Conservation (phyloP, 768 basidiomycete species). For the Pisolithus sp. region DNA sequence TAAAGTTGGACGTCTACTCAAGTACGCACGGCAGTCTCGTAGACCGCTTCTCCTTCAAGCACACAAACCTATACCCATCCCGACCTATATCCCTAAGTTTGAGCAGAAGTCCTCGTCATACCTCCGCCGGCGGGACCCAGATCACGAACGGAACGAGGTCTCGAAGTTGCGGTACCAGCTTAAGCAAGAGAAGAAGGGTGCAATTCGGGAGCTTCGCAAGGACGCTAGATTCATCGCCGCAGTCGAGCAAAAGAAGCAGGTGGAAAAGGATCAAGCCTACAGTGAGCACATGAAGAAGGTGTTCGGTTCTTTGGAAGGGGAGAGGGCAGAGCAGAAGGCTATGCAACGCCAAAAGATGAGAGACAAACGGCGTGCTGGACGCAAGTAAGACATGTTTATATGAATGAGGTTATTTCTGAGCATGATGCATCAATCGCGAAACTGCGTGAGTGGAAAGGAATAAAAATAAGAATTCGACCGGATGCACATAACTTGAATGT, state of each 20-base stretch:
- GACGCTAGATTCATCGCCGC: constrained; percentile 89
- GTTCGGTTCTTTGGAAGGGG: constrained; percentile 69
- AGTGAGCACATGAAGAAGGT: constrained; percentile 79
- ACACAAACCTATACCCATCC: constrained; percentile 95
- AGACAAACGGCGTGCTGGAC: constrained; percentile 72
- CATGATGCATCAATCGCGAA: too few relatives aligned
- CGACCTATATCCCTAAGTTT: constrained; percentile 91
- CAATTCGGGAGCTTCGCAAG: constrained; percentile 92
- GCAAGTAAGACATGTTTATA: constrained; percentile 39
- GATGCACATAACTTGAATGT: too few relatives aligned
- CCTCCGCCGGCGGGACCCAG: constrained; percentile 79
- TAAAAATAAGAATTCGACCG: too few relatives aligned
- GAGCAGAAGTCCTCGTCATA: constrained; percentile 70
- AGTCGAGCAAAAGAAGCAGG: constrained; percentile 78
- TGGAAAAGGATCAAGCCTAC: constrained; percentile 79
- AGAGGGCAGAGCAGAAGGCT: constrained; percentile 92
- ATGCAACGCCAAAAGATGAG: constrained; percentile 78
- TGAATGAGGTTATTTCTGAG: neutral
- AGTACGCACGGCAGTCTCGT: constrained; percentile 66
- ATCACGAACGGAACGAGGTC: constrained; percentile 82
- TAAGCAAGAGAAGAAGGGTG: constrained; percentile 95
- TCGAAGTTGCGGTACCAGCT: constrained; percentile 81
- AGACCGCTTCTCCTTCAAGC: constrained; percentile 79
- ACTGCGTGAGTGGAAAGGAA: too few relatives aligned
- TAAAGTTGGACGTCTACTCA: constrained; percentile 55